phyloP scores from a whole-genome alignment of 306 rosid genomes.

The Prunus fruticosa region DNA sequence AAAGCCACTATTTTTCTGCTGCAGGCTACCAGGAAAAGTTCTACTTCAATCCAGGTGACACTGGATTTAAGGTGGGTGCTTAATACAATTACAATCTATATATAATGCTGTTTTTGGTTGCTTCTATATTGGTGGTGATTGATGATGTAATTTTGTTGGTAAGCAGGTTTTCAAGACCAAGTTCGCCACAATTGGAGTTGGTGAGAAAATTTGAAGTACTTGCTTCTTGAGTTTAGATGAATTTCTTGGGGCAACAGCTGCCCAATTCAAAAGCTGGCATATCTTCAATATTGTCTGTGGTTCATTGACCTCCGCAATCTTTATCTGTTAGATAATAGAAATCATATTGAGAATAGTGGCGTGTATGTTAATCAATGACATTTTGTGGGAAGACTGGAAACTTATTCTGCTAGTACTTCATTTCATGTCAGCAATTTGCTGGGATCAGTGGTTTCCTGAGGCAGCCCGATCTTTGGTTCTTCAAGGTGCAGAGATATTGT shows the following conservation, averaged over 20 bases:
- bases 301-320: slow-evolving; percentile 5
- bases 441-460: slow-evolving; percentile 99
- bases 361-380: not conserved
- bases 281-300: not conserved
- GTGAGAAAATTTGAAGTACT: slow-evolving; percentile 44
- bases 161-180: slow-evolving; percentile 88
- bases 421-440: slow-evolving; percentile 77
- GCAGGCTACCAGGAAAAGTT: slow-evolving; percentile 97
- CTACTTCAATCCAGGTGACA: slow-evolving; percentile 96
- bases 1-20: slow-evolving; percentile 4
- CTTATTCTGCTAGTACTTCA: slow-evolving; percentile 16
- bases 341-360: not conserved
- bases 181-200: slow-evolving; percentile 86
- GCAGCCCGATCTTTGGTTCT: slow-evolving; percentile 92
- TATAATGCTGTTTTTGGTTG: slow-evolving; percentile 8
- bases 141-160: slow-evolving; percentile 23
- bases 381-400: slow-evolving; percentile 8
- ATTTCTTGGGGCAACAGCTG: not conserved
- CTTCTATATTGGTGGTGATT: slow-evolving; percentile 12
- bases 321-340: not conserved
- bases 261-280: slow-evolving; percentile 7
- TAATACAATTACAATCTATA: slow-evolving; percentile 9
- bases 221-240: not conserved
- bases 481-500: slow-evolving; percentile 96
- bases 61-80: slow-evolving; percentile 85